phyloP scores from a whole-genome alignment of 257 asterid genomes.

The Ocimum tenuiflorum region DNA sequence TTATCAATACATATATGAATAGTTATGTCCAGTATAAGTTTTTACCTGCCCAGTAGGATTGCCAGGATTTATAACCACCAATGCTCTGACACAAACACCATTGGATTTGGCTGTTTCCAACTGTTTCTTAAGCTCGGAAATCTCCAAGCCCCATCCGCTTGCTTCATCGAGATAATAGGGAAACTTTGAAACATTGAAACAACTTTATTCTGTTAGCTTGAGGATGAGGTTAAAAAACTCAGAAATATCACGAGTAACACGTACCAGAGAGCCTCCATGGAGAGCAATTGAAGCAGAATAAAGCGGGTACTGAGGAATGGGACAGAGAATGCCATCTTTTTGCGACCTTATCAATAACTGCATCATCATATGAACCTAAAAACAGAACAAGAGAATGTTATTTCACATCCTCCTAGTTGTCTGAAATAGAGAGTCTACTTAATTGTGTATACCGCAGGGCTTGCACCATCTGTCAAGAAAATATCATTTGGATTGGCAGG shows the following conservation, averaged over 20 bases:
- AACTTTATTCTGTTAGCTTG: neutral
- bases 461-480: slow-evolving; percentile 99
- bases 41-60: slow-evolving; percentile 97
- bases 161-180: slow-evolving; percentile 97
- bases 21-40: no score
- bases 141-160: slow-evolving; percentile 90
- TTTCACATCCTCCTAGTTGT: neutral
- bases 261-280: neutral
- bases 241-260: no score
- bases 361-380: slow-evolving; percentile 99
- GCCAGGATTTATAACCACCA: slow-evolving; percentile 97
- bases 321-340: slow-evolving; percentile 89
- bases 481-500: slow-evolving; percentile 86
- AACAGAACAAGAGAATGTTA: neutral
- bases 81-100: slow-evolving; percentile 67
- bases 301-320: slow-evolving; percentile 97
- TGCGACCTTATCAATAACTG: slow-evolving; percentile 73
- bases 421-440: neutral
- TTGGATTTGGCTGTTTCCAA: slow-evolving; percentile 70
- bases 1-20: no score
- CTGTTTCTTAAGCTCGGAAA: slow-evolving; percentile 73
- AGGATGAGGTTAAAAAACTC: no score
- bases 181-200: slow-evolving; percentile 37
- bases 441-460: slow-evolving; percentile 71
- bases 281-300: slow-evolving; percentile 34